Conservation (phyloP, 2,329 filamentous ascomycete species). For the Blastomyces percursus region DNA sequence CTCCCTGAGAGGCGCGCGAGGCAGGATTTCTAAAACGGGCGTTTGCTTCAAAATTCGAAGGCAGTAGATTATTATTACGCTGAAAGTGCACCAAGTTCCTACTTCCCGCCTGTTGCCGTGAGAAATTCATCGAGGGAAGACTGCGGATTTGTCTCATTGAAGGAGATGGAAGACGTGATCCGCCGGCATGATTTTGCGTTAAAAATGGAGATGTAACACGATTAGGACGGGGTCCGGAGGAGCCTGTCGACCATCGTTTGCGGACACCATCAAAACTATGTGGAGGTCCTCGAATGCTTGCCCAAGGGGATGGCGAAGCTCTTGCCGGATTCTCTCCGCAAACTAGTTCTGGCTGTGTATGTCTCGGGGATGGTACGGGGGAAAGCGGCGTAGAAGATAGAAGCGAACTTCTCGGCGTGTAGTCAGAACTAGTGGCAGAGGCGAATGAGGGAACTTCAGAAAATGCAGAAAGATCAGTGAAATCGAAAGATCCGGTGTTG, state of each 20-base stretch:
- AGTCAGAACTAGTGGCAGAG: constrained; percentile 39
- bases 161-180: constrained; percentile 6
- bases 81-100: constrained; percentile 8
- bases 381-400: constrained; percentile 60
- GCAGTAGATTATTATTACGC: constrained; percentile 27
- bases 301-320: constrained; percentile 60
- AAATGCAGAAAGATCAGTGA: constrained; percentile 59
- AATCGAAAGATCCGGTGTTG: constrained; percentile 40
- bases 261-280: constrained; percentile 58
- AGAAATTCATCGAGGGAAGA: background rate
- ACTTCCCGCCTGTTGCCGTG: background rate
- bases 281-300: constrained; percentile 56
- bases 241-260: constrained; percentile 70
- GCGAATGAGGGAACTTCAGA: constrained; percentile 54
- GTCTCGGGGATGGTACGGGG: constrained; percentile 62
- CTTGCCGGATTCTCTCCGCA: constrained; percentile 53
- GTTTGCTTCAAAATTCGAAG: constrained; percentile 39
- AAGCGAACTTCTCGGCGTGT: constrained; percentile 56
- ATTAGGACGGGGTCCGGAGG: constrained; percentile 50
- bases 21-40: constrained; percentile 49
- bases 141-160: constrained; percentile 5
- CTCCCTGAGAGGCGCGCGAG: constrained; percentile 53
- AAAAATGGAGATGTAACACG: constrained; percentile 22
- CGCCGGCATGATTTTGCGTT: constrained; percentile 1
- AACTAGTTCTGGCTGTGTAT: constrained; percentile 44